phyloP scores from a whole-genome alignment of 805 yeast species.

The Huiozyma naganishii region DNA sequence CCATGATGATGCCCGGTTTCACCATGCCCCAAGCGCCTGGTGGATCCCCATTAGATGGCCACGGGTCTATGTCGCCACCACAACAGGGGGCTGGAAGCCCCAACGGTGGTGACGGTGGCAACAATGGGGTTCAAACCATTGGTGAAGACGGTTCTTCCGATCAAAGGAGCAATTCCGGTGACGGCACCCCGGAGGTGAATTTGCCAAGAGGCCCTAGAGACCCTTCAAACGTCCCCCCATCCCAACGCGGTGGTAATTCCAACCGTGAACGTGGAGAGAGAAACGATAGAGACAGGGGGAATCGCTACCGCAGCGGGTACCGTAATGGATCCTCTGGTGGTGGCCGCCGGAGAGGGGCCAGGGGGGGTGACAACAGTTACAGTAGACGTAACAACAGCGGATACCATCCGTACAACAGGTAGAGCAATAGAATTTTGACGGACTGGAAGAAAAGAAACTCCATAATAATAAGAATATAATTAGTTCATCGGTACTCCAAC shows the following conservation, averaged over 20 bases:
- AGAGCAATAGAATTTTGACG: neutral
- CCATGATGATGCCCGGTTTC: constrained; percentile 20
- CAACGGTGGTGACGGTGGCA: constrained; percentile 10
- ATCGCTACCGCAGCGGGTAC: constrained; percentile 30
- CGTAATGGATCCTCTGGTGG: constrained; percentile 24
- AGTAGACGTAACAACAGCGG: constrained; percentile 19
- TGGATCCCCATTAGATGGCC: neutral
- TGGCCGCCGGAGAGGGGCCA: constrained; percentile 25
- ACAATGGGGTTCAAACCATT: constrained; percentile 18
- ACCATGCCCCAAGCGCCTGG: constrained; percentile 15
- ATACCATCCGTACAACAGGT: constrained; percentile 28
- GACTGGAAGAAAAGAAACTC: too few species aligned
- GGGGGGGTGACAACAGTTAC: constrained; percentile 7
- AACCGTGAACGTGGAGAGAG: constrained; percentile 38
- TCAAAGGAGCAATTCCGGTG: constrained; percentile 7
- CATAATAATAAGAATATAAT: too few species aligned
- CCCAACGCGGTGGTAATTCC: constrained; percentile 44
- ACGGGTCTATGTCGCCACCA: constrained; percentile 2
- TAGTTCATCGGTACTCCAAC: too few species aligned
- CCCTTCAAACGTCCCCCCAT: constrained; percentile 21
- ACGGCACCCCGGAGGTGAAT: constrained; percentile 26
- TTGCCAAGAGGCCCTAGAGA: constrained; percentile 45
- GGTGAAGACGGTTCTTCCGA: constrained; percentile 14
- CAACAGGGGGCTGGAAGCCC: constrained; percentile 5
- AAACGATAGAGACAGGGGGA: constrained; percentile 33